Percentiles rank a stretch among this genome's conserved stretches.
These are phyloP conservation scores for Adiantum capillusveneris DNA, from an alignment of 75 land plant species.

Conservation along the genomic window DNA sequence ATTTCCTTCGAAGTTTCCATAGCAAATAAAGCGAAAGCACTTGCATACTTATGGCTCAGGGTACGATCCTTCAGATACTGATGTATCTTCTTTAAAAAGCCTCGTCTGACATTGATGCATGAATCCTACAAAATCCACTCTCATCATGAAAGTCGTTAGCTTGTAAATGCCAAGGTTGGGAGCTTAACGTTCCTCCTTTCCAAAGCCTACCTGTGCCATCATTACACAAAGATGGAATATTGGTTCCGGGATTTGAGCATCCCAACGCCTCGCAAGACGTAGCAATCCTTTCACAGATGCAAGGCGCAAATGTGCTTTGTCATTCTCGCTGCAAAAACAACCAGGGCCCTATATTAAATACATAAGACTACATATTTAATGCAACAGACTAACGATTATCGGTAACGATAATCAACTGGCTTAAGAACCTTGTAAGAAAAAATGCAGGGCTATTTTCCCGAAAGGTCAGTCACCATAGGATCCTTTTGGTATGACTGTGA, in stretches of 20 bases:
- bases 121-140: constrained; percentile 30
- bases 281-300: constrained; percentile 81
- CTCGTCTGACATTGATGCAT: constrained; percentile 56
- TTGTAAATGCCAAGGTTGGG: too few species aligned
- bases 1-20: constrained; percentile 23
- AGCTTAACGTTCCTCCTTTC: too few species aligned
- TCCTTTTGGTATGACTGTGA: too few species aligned
- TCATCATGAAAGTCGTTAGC: neutral
- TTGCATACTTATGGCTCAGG: constrained; percentile 82
- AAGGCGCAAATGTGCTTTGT: constrained; percentile 84
- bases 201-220: constrained; percentile 52
- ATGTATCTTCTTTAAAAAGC: constrained; percentile 59
- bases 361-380: too few species aligned
- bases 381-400: too few species aligned
- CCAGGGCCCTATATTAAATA: too few species aligned
- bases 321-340: constrained; percentile 50
- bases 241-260: constrained; percentile 58
- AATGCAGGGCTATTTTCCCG: too few species aligned
- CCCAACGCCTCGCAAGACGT: constrained; percentile 78
- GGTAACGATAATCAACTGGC: too few species aligned
- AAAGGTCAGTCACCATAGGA: too few species aligned
- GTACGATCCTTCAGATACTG: constrained; percentile 72
- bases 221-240: constrained; percentile 53
- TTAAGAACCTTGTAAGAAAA: too few species aligned
- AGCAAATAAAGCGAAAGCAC: constrained; percentile 51